Evolutionary conservation across 768 basidiomycete genomes (phyloP).

Genomic region (Suillus paluster): DNA sequence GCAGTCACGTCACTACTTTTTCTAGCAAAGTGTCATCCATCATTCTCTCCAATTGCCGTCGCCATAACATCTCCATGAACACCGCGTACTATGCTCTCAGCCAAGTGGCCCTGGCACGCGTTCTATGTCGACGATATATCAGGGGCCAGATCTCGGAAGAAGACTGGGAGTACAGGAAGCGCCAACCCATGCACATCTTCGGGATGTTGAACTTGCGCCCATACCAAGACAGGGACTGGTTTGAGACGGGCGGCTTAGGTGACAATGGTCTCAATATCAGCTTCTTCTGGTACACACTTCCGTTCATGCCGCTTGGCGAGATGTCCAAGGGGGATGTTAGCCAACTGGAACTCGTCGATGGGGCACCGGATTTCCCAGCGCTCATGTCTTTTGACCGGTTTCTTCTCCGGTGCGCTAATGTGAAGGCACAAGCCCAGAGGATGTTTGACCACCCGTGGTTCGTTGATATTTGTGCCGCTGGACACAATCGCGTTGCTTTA

Average conservation of each 20-base stretch:
- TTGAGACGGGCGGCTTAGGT: constrained; percentile 43
- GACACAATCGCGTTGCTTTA: constrained; percentile 26
- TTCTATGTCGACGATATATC: constrained; percentile 48
- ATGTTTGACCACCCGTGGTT: constrained; percentile 47
- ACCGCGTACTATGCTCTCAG: constrained; percentile 51
- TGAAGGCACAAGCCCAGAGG: constrained; percentile 40
- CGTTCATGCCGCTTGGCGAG: constrained; percentile 48
- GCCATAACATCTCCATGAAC: constrained; percentile 50
- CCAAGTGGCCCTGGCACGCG: constrained; percentile 54
- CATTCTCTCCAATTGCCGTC: constrained; percentile 43
- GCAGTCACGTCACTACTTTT: constrained; percentile 24
- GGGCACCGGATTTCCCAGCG: constrained; percentile 42
- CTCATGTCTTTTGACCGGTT: constrained; percentile 51
- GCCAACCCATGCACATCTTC: constrained; percentile 51
- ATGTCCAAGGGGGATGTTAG: constrained; percentile 10
- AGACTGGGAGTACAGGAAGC: constrained; percentile 55
- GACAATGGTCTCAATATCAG: constrained; percentile 49
- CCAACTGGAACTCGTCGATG: constrained; percentile 38
- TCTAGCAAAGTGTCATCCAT: constrained; percentile 30
- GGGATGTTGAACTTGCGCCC: constrained; percentile 57
- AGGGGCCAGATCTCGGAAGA: constrained; percentile 47
- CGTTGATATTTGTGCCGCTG: constrained; percentile 38
- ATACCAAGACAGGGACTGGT: constrained; percentile 51
- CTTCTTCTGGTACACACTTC: constrained; percentile 47
- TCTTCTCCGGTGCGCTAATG: constrained; percentile 42